phyloP scores from a whole-genome alignment of 495 filamentous ascomycete species.

The Aspergillus steynii region DNA sequence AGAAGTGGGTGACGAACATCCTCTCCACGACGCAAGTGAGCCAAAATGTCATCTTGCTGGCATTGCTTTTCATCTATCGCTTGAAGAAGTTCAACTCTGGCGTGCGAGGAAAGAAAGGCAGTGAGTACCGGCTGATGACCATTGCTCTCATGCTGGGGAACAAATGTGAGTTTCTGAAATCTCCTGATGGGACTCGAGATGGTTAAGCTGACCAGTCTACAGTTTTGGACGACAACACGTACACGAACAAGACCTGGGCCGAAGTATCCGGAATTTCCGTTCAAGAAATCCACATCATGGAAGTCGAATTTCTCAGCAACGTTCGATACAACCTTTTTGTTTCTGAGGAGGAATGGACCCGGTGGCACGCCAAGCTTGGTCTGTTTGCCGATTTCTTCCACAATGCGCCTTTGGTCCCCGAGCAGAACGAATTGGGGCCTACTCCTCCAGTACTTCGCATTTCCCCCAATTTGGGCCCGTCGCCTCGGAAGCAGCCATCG shows the following conservation, averaged over 20 bases:
- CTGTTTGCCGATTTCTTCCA: slow-evolving; percentile 82
- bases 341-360: slow-evolving; percentile 77
- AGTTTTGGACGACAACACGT: slow-evolving; percentile 98
- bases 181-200: neutral
- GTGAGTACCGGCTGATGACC: slow-evolving; percentile 92
- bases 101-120: slow-evolving; percentile 87
- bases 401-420: slow-evolving; percentile 48
- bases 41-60: slow-evolving; percentile 90
- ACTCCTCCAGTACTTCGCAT: slow-evolving; percentile 29
- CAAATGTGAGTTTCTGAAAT: slow-evolving; percentile 69
- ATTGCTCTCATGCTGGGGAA: slow-evolving; percentile 98
- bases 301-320: slow-evolving; percentile 98
- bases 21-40: slow-evolving; percentile 95
- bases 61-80: slow-evolving; percentile 89
- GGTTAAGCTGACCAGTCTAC: slow-evolving; percentile 28
- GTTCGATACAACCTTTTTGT: slow-evolving; percentile 92
- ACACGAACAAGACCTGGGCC: slow-evolving; percentile 99
- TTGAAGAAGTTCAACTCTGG: slow-evolving; percentile 85
- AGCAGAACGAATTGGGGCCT: slow-evolving; percentile 25
- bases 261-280: slow-evolving; percentile 96
- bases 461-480: slow-evolving; percentile 28
- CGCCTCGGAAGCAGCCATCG: slow-evolving; percentile 31
- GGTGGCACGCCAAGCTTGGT: slow-evolving; percentile 79
- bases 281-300: slow-evolving; percentile 97
- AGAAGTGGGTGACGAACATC: slow-evolving; percentile 91